Evolutionary conservation across 2,329 filamentous ascomycete species (phyloP), one percentile per base, ranked within the genome.

Genomic region (Apiospora rasikravindrae): DNA sequence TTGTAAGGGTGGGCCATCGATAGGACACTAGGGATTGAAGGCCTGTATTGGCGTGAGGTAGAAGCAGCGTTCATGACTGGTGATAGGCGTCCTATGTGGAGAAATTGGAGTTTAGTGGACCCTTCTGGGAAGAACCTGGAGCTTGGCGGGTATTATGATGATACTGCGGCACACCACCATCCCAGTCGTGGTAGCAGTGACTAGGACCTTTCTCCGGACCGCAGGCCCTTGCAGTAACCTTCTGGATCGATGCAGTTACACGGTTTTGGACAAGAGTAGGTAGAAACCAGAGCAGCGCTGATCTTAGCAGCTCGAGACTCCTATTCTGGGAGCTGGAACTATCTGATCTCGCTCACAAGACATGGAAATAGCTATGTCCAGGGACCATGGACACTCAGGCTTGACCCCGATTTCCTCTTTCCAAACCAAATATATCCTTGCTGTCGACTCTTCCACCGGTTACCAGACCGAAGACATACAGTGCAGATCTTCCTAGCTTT

Each of bases 1-100:
- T 80, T 91, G 75, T 90, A 80, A 69, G 73, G 74, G 75, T 75
- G 75, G 75, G 49, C 69, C 72, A 67, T 71, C 69, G 69, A 53
- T 45, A 70, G 71, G 73, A 70, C 73, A 53, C 44, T 33, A 74
- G 74, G 72, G 71, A 75, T 73, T 74, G 71, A 45, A 68, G n/a
- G 33, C 29, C 67, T 33, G 33, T 33, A 47, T 44, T 71, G 70
- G 77, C 74, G 75, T 76, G 74, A 77, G 77, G 74, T 75, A 74
- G 73, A 74, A 71, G 73, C 78, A 79, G 76, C 76, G 73, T 71
- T 77, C 74, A 72, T 73, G 73, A 57, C 72, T 75, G 72, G 73
- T 77, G 78, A 80, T 81, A 80, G 79, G 79, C 78, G 74, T 77
- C 73, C 73, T 75, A 77, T 75, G 77, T 75, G 78, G 73, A 75